phyloP scores from a whole-genome alignment of 768 basidiomycete species.

The Paxillus ammoniavirescens region DNA sequence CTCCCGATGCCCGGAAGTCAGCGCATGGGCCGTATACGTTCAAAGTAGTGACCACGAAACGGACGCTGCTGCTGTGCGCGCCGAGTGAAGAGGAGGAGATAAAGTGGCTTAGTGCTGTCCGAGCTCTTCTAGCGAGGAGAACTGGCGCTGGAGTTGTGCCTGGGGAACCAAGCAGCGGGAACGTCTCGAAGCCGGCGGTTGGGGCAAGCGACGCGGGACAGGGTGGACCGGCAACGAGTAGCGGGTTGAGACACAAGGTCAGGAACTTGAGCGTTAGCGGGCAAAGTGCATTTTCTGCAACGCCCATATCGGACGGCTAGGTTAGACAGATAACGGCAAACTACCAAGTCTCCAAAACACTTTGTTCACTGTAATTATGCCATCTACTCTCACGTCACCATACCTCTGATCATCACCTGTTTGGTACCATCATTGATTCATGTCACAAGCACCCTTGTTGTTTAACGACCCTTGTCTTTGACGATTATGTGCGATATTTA shows the following conservation, averaged over 20 bases:
- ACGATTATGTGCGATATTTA: neutral
- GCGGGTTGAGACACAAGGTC: constrained; percentile 45
- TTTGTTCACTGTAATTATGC: constrained; percentile 18
- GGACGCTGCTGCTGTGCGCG: constrained; percentile 85
- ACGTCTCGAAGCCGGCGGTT: constrained; percentile 9
- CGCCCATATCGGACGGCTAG: constrained; percentile 23
- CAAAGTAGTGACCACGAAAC: constrained; percentile 95
- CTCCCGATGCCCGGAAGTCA: constrained; percentile 43
- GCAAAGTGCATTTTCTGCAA: constrained; percentile 14
- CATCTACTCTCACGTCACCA: constrained; percentile 20
- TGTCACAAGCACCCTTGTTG: constrained; percentile 10
- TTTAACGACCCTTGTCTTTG: neutral
- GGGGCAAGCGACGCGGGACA: constrained; percentile 18
- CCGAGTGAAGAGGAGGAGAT: constrained; percentile 98
- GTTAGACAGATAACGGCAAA: constrained; percentile 20
- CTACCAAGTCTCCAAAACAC: constrained; percentile 5
- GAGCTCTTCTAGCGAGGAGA: constrained; percentile 83
- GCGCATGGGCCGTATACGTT: constrained; percentile 64
- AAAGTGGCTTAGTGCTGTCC: constrained; percentile 94
- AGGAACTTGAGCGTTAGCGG: constrained; percentile 48
- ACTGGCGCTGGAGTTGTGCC: constrained; percentile 50
- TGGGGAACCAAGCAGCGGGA: constrained; percentile 37
- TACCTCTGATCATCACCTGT: neutral
- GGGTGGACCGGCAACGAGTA: constrained; percentile 24
- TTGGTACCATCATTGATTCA: neutral